Evolutionary conservation across 1,284 basidiomycete genomes (phyloP), one percentile per base, ranked within the genome.

Genomic region (Xerocomus minutiporus): DNA sequence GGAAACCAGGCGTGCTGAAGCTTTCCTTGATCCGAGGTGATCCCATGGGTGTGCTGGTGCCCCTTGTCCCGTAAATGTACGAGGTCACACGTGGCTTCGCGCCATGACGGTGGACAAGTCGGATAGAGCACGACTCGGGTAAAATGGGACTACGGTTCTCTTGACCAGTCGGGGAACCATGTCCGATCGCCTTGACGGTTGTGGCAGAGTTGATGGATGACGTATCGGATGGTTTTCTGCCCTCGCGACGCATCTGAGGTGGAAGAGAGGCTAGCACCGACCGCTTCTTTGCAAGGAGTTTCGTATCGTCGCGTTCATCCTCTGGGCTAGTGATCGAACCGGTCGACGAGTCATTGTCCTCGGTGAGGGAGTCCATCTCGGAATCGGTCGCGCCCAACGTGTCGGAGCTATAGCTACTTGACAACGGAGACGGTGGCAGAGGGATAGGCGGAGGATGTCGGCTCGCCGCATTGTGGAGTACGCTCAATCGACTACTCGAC

Each of bases 321-420:
- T 80, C 79, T 50, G 79, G 77, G 47, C 75, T 46, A 66, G 77
- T 60, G 68, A 75, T 47, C 76, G 76, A 80, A 35, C 78, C 79
- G 8, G 78, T 80, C 29, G 82, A 82, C 8, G 80, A 84, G 28
- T 78, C 80, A 50, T 77, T 82, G 61, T 86, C 83, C 57, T 86
- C 84, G 17, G 78, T 78, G 40, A 84, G 68, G 32, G 82, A 83
- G 50, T 75, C 79, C 60, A 81, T 73, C 53, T 86, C 85, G 3
- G 83, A 83, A 42, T 81, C 80, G 11, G 75, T 76, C 40, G 75
- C 74, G 47, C 75, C 77, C 46, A 73, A 65, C 39, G 71, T 73
- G 48, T 71, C 71, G 44, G 69, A 72, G 57, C 76, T 77, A 51
- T 73, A 59, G 36, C 66, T 67, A 25, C 68, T 73, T 42, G 69